Conservation (phyloP, 164 flowering plant genomes). For the Aristolochia fimbriata region DNA sequence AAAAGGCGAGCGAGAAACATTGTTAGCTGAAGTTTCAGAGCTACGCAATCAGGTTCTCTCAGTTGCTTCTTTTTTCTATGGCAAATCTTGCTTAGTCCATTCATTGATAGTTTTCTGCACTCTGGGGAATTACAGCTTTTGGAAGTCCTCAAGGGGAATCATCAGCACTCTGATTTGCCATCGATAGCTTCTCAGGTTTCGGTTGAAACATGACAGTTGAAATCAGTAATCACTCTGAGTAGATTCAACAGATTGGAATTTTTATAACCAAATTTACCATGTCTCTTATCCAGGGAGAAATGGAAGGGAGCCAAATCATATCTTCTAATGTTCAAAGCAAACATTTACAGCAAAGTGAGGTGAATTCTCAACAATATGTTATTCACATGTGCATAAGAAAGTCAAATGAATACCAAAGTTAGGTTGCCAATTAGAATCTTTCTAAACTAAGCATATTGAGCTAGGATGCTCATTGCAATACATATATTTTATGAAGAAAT, state of each 20-base stretch:
- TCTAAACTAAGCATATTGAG: too few relatives aligned
- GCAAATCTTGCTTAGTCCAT: too few relatives aligned
- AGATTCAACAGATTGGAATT: too few relatives aligned
- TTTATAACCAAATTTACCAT: not conserved
- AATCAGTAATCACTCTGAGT: too few relatives aligned
- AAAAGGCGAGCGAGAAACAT: conserved; percentile 50
- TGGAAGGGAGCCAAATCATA: not conserved
- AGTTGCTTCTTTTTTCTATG: not conserved
- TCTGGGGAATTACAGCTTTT: conserved; percentile 35
- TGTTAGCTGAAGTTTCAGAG: conserved; percentile 54
- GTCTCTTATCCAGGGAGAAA: conserved; percentile 5
- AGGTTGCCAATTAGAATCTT: too few relatives aligned
- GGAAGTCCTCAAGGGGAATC: conserved; percentile 20
- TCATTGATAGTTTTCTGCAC: not conserved
- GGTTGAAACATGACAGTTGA: not conserved
- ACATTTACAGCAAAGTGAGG: too few relatives aligned
- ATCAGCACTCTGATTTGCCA: conserved; percentile 7
- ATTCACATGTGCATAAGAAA: too few relatives aligned
- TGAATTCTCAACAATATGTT: too few relatives aligned
- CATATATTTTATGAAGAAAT: too few relatives aligned
- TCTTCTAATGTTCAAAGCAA: too few relatives aligned
- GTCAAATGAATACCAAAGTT: too few relatives aligned
- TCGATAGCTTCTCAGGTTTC: conserved; percentile 22
- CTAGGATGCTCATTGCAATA: too few relatives aligned
- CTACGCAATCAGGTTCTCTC: conserved; percentile 50